A percentile compares a stretch with the other conserved stretches of the same genome.
Evolutionary conservation across 257 asterid genomes (phyloP).

Genomic region (Fraxinus excelsior): DNA sequence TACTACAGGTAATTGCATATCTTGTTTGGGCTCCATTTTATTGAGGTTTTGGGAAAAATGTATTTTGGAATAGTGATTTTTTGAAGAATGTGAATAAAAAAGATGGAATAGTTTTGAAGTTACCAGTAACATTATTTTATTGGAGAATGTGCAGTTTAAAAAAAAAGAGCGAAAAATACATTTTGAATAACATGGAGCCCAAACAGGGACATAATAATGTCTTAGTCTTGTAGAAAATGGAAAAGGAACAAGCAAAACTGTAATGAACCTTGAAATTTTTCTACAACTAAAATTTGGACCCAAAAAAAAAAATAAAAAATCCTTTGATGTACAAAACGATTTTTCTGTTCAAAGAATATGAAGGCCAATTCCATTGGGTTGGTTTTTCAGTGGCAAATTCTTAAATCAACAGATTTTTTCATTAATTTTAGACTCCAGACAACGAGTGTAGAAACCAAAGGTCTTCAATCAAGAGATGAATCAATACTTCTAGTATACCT

Average conservation of each 20-base stretch:
- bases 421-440: background rate
- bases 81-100: too few relatives aligned
- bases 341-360: background rate
- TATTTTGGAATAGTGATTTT: too few relatives aligned
- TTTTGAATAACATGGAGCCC: too few relatives aligned
- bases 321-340: background rate
- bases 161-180: too few relatives aligned
- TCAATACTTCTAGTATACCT: slow-evolving; percentile 47
- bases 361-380: background rate
- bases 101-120: too few relatives aligned
- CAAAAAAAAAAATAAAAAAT: background rate
- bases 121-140: too few relatives aligned
- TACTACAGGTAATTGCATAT: background rate
- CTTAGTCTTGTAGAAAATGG: slow-evolving; percentile 4
- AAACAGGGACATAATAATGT: background rate
- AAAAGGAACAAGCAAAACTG: slow-evolving; percentile 1
- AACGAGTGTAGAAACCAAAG: background rate
- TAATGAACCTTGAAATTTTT: background rate
- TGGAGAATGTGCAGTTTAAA: too few relatives aligned
- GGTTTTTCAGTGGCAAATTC: background rate
- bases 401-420: background rate
- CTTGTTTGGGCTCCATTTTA: too few relatives aligned
- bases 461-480: slow-evolving; percentile 6
- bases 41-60: too few relatives aligned
- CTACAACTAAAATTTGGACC: background rate